phyloP scores from a whole-genome alignment of 2,329 filamentous ascomycete genomes.

The Ophiostoma tasmaniense region DNA sequence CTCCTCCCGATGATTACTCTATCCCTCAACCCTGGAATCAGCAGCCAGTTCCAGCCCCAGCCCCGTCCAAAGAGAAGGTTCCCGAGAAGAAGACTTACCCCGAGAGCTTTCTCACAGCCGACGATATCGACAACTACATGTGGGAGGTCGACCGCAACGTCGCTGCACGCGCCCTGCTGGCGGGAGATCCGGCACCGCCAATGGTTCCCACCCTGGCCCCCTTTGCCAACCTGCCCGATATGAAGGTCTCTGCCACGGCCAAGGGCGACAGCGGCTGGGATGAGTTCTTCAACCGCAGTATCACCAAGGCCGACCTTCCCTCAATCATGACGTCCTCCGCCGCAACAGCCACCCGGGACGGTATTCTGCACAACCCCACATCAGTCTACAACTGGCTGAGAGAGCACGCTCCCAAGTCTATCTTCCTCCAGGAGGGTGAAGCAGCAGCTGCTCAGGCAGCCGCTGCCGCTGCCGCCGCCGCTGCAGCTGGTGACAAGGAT shows the following conservation, averaged over 20 bases:
- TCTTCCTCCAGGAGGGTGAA: slow-evolving; percentile 68
- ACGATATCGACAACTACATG: slow-evolving; percentile 68
- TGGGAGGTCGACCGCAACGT: slow-evolving; percentile 51
- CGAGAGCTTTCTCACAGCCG: slow-evolving; percentile 57
- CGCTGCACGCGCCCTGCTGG: slow-evolving; percentile 35
- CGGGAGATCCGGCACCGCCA: slow-evolving; percentile 22
- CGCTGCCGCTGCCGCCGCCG: slow-evolving; percentile 22
- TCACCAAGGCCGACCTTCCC: slow-evolving; percentile 29
- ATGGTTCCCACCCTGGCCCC: slow-evolving; percentile 45
- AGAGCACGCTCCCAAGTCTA: slow-evolving; percentile 69
- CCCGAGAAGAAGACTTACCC: slow-evolving; percentile 33
- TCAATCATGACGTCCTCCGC: slow-evolving; percentile 31
- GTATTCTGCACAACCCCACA: slow-evolving; percentile 66
- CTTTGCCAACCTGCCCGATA: slow-evolving; percentile 31
- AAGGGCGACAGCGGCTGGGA: slow-evolving; percentile 25
- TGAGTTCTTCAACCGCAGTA: slow-evolving; percentile 28
- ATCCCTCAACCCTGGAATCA: slow-evolving; percentile 4
- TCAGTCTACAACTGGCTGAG: slow-evolving; percentile 95
- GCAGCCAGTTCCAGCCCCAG: slow-evolving; percentile 27
- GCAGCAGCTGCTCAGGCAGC: slow-evolving; percentile 20
- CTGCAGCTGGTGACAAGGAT: slow-evolving; percentile 31
- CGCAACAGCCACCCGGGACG: slow-evolving; percentile 36
- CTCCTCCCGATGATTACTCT: slow-evolving; percentile 2
- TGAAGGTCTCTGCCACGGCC: slow-evolving; percentile 17
- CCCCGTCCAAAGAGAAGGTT: slow-evolving; percentile 25